Evolutionary conservation across 768 basidiomycete species (phyloP).

Genomic region (Naematelia aurantialba): DNA sequence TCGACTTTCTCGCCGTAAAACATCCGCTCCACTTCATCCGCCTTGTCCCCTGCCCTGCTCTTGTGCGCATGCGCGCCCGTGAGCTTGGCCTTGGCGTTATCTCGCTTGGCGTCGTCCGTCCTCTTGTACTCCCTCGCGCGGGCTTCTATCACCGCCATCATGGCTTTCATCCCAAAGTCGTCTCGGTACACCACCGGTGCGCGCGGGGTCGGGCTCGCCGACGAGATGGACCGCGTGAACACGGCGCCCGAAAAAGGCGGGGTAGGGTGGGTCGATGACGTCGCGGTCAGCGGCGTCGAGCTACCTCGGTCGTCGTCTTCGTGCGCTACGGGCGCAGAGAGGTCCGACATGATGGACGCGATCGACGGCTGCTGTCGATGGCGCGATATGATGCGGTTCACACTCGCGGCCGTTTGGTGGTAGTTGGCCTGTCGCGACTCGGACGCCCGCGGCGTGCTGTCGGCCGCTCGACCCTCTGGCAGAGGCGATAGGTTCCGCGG

Average conservation of each 20-base stretch:
- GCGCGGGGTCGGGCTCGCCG: constrained; percentile 54
- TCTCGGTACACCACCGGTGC: constrained; percentile 53
- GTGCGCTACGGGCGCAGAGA: constrained; percentile 30
- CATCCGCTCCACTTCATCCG: constrained; percentile 36
- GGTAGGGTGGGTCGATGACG: constrained; percentile 50
- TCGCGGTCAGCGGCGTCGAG: constrained; percentile 48
- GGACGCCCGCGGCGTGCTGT: constrained; percentile 14
- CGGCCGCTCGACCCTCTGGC: constrained; percentile 19
- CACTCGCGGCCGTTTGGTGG: constrained; percentile 28
- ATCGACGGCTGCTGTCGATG: constrained; percentile 61
- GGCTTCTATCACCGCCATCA: constrained; percentile 82
- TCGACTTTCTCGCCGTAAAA: constrained; percentile 35
- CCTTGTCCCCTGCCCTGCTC: background rate
- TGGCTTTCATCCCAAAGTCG: constrained; percentile 78
- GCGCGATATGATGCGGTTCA: constrained; percentile 36
- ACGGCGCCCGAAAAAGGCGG: constrained; percentile 30
- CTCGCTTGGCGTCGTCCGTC: background rate
- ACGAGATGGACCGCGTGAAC: constrained; percentile 52
- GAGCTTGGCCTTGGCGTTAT: too few relatives aligned
- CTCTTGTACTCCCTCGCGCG: constrained; percentile 30
- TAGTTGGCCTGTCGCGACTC: constrained; percentile 11
- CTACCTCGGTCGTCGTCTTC: constrained; percentile 24
- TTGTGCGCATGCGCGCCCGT: too few relatives aligned
- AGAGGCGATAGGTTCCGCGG: constrained; percentile 14
- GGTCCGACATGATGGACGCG: constrained; percentile 65